phyloP scores from a whole-genome alignment of 2,329 filamentous ascomycete species.

The Colletotrichum incanum region DNA sequence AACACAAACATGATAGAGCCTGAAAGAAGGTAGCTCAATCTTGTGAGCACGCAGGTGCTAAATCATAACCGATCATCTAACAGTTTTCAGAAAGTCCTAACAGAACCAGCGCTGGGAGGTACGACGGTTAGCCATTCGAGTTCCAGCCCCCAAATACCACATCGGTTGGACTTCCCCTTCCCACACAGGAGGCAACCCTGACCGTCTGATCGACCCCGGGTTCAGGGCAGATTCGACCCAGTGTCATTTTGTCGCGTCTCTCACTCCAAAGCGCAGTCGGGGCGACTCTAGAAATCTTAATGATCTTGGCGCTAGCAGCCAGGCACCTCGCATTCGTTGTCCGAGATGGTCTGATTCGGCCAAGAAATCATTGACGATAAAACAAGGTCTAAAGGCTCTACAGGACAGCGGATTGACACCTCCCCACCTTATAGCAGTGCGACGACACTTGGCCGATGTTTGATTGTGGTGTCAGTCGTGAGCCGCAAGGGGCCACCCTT shows the following conservation, averaged over 20 bases:
- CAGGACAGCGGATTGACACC: no score
- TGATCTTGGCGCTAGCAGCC: background rate
- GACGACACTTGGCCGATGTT: no score
- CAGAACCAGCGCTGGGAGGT: background rate
- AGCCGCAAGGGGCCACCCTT: no score
- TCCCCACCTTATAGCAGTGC: no score
- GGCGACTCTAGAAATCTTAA: background rate
- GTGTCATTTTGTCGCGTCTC: background rate
- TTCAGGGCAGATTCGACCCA: background rate
- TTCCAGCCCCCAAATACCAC: background rate
- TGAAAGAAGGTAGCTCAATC: no score
- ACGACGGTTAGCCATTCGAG: background rate
- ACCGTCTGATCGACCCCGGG: slow-evolving; percentile 22
- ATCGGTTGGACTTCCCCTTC: slow-evolving; percentile 23
- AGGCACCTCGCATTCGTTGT: slow-evolving; percentile 1
- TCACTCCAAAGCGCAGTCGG: no score
- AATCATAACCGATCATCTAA: background rate
- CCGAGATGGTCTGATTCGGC: background rate
- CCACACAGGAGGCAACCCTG: background rate
- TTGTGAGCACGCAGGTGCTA: no score
- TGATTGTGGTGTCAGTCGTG: no score
- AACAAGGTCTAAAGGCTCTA: no score
- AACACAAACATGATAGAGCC: no score
- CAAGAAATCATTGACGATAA: background rate
- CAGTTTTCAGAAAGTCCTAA: background rate